phyloP scores from a whole-genome alignment of 305 asterid genomes.

The Striga hermonthica region DNA sequence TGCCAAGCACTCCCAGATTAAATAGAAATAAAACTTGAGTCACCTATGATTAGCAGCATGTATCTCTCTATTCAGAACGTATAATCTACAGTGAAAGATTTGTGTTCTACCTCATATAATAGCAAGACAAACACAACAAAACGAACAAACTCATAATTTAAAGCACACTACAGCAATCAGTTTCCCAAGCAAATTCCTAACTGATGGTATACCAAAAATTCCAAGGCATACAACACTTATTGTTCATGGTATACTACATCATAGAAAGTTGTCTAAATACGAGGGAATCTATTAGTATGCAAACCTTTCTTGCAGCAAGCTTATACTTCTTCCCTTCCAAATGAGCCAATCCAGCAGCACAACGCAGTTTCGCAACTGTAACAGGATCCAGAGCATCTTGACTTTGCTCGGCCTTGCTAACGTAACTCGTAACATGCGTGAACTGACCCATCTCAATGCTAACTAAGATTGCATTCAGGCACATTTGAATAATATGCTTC shows the following conservation, averaged over 20 bases:
- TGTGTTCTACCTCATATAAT: not conserved
- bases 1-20: too few species aligned
- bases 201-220: conserved; percentile 1
- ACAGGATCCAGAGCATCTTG: conserved; percentile 71
- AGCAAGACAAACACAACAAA: not conserved
- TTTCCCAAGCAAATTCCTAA: conserved; percentile 13
- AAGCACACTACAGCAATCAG: not conserved
- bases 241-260: not conserved
- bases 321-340: conserved; percentile 76
- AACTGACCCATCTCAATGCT: conserved; percentile 98
- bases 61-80: conserved; percentile 5
- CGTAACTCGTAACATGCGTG: conserved; percentile 84
- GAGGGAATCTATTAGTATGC: conserved; percentile 26
- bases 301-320: conserved; percentile 95
- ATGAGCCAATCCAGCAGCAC: conserved; percentile 92
- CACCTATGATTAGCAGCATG: not conserved
- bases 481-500: conserved; percentile 84
- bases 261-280: conserved; percentile 6
- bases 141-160: not conserved
- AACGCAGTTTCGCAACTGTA: conserved; percentile 64
- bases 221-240: not conserved
- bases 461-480: conserved; percentile 79
- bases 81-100: not conserved
- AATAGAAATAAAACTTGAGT: not conserved
- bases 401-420: conserved; percentile 80